Conservation (phyloP, 2,329 filamentous ascomycete genomes). For the Fusarium newnesense region DNA sequence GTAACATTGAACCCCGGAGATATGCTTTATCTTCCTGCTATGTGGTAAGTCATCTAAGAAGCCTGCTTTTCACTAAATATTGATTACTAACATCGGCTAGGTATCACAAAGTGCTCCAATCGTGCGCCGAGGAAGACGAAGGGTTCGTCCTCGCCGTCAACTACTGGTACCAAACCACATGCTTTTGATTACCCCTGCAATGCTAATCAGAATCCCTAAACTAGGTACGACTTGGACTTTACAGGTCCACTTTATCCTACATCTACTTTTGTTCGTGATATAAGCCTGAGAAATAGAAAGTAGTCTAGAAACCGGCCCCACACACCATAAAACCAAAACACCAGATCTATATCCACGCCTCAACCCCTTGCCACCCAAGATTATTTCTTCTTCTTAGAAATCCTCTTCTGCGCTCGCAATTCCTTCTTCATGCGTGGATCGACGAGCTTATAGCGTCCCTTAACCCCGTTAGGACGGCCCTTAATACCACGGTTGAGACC, state of each 20-base stretch:
- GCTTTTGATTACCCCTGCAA: neutral
- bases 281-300: slow-evolving; percentile 39
- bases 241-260: slow-evolving; percentile 73
- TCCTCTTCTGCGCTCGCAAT: slow-evolving; percentile 84
- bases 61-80: neutral
- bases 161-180: slow-evolving; percentile 72
- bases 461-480: slow-evolving; percentile 89
- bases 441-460: slow-evolving; percentile 97
- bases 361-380: neutral
- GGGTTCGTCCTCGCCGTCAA: slow-evolving; percentile 83
- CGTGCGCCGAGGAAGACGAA: slow-evolving; percentile 72
- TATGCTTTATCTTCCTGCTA: slow-evolving; percentile 82
- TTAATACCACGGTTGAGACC: slow-evolving; percentile 86
- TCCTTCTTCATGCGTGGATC: slow-evolving; percentile 98
- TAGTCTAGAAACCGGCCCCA: slow-evolving; percentile 9
- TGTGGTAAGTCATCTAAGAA: slow-evolving; percentile 68
- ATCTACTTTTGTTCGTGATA: slow-evolving; percentile 63
- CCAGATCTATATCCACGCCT: slow-evolving; percentile 21
- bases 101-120: slow-evolving; percentile 85
- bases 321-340: slow-evolving; percentile 23
- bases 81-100: slow-evolving; percentile 47
- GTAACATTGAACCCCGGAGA: slow-evolving; percentile 78
- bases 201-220: slow-evolving; percentile 6
- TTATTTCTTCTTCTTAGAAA: slow-evolving; percentile 73
- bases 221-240: slow-evolving; percentile 84